A percentile compares a stretch with the other conserved stretches of the same genome.
phyloP scores from a whole-genome alignment of 2,329 filamentous ascomycete genomes.

The Cryphonectria radicalis region DNA sequence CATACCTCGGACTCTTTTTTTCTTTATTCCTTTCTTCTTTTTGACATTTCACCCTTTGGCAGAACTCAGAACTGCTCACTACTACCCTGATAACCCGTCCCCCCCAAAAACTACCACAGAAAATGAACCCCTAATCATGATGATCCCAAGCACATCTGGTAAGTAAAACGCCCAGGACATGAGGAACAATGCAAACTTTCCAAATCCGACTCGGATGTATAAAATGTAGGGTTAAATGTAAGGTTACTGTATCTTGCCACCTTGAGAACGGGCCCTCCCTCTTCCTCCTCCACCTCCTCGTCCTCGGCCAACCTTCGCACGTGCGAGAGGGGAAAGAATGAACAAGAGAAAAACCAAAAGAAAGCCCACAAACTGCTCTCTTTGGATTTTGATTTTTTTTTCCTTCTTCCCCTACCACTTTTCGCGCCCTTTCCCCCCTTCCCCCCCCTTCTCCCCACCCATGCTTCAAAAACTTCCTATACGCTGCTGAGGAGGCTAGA shows the following conservation, averaged over 20 bases:
- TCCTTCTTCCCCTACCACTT: not conserved
- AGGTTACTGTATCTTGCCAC: not conserved
- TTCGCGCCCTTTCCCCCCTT: not conserved
- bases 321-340: not conserved
- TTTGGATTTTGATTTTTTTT: not conserved
- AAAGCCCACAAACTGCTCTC: not conserved
- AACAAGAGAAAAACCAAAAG: not conserved
- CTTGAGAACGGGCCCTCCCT: not conserved
- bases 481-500: too few relatives aligned
- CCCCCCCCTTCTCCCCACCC: not conserved
- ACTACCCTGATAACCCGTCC: too few relatives aligned
- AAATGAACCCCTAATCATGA: too few relatives aligned
- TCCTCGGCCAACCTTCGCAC: not conserved
- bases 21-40: not conserved
- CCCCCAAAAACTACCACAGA: too few relatives aligned
- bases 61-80: too few relatives aligned
- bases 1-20: not conserved
- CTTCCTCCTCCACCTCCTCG: not conserved
- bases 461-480: too few relatives aligned
- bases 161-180: not conserved
- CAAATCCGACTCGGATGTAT: not conserved
- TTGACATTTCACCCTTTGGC: not conserved
- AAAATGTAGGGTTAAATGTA: not conserved
- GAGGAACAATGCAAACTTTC: not conserved
- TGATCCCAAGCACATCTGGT: not conserved